Evolutionary conservation across 2,329 filamentous ascomycete genomes (phyloP).

Genomic region (Rutstroemia sp.): DNA sequence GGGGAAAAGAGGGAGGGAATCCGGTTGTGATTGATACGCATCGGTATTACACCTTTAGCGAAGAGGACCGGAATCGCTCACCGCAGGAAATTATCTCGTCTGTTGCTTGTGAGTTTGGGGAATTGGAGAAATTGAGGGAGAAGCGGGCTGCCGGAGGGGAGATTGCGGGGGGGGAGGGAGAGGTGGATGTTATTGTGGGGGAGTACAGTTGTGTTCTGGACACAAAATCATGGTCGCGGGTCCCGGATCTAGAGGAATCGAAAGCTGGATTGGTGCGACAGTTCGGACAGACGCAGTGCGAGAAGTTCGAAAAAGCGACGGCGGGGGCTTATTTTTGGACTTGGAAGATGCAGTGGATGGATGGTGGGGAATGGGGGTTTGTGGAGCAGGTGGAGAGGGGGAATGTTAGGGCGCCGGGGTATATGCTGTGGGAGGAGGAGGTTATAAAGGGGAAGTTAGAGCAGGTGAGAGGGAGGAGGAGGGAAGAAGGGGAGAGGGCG

Average conservation of each 20-base stretch:
- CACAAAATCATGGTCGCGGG: constrained; percentile 41
- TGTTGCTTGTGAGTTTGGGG: constrained; percentile 35
- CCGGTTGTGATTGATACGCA: constrained; percentile 52
- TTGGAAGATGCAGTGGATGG: constrained; percentile 52
- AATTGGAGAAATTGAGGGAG: constrained; percentile 27
- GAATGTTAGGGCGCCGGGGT: constrained; percentile 34
- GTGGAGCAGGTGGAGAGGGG: constrained; percentile 40
- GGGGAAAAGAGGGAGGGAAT: constrained; percentile 21
- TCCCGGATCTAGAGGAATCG: constrained; percentile 18
- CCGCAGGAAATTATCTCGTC: constrained; percentile 45
- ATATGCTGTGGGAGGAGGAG: constrained; percentile 31
- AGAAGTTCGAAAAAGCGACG: constrained; percentile 37
- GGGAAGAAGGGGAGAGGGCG: constrained; percentile 31
- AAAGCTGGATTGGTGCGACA: constrained; percentile 34
- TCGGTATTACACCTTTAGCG: constrained; percentile 51
- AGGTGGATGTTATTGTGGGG: constrained; percentile 44
- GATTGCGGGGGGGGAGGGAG: constrained; percentile 35
- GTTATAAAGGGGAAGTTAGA: constrained; percentile 33
- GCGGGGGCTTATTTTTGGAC: constrained; percentile 54
- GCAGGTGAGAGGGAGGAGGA: constrained; percentile 34
- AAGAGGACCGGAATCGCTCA: constrained; percentile 41
- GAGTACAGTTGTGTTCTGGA: constrained; percentile 52
- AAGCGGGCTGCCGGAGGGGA: constrained; percentile 32
- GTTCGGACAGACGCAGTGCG: constrained; percentile 42
- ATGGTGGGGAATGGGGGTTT: constrained; percentile 55